Conservation (phyloP, 805 yeast genomes). For the Sungouiella thailandica region DNA sequence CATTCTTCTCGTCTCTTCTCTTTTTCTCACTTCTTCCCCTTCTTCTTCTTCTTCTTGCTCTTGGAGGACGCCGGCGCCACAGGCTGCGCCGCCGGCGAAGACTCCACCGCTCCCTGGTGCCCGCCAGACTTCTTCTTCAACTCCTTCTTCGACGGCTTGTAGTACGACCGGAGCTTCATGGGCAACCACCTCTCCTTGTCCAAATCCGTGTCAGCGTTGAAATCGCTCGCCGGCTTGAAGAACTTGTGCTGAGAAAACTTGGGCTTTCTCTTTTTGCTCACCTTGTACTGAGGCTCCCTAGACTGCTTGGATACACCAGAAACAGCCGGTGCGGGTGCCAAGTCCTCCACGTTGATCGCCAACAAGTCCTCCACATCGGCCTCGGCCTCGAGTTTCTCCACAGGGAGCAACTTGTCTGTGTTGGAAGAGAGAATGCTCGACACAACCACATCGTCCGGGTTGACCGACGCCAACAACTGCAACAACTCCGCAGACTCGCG, state of each 20-base stretch:
- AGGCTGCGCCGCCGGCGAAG: conserved; percentile 12
- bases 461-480: conserved; percentile 14
- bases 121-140: conserved; percentile 14
- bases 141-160: conserved; percentile 55
- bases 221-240: conserved; percentile 9
- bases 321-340: conserved; percentile 15
- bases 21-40: conserved; percentile 17
- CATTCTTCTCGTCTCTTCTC: too few relatives aligned
- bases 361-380: conserved; percentile 28
- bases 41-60: conserved; percentile 16
- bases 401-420: conserved; percentile 15
- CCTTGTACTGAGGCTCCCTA: conserved; percentile 10
- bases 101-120: conserved; percentile 16
- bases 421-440: conserved; percentile 17
- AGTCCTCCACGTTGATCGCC: conserved; percentile 22
- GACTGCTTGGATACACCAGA: conserved; percentile 2
- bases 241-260: conserved; percentile 13
- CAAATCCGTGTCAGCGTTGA: conserved; percentile 18
- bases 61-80: conserved; percentile 23
- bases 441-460: conserved; percentile 22
- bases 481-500: conserved; percentile 17
- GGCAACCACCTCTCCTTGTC: conserved; percentile 88
- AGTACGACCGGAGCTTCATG: conserved; percentile 75
- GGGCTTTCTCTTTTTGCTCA: conserved; percentile 20
- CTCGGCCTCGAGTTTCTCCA: conserved; percentile 15